These are phyloP conservation scores for Dicorynia guianensis DNA, from an alignment of 306 rosid genomes.

Conservation along the genomic window DNA sequence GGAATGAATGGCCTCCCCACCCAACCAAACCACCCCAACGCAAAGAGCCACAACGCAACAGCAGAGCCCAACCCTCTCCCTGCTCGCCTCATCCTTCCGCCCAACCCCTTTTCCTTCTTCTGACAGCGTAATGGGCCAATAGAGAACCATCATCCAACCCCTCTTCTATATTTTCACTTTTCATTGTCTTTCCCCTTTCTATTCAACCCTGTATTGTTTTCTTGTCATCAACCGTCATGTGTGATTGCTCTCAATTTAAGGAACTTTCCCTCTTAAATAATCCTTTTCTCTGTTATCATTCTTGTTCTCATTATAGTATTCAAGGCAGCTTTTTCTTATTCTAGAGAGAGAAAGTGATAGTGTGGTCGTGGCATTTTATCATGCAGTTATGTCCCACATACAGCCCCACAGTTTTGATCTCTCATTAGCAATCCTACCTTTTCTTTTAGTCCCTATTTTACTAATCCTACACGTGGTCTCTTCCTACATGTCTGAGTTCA, in stretches of 20 bases:
- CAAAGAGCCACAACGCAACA: constrained; percentile 15
- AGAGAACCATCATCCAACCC: not conserved
- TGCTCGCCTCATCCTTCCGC: not conserved
- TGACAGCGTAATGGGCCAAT: constrained; percentile 53
- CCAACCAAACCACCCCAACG: not conserved
- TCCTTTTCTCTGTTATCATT: not conserved
- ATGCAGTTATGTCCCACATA: constrained; percentile 41
- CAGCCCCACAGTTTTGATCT: constrained; percentile 55
- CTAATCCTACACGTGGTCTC: constrained; percentile 80
- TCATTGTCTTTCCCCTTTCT: constrained; percentile 12
- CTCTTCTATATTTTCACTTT: not conserved
- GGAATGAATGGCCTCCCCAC: constrained; percentile 38
- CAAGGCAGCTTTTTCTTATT: not conserved
- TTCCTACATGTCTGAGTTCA: constrained; percentile 52
- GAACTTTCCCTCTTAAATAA: constrained; percentile 38
- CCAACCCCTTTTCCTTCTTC: not conserved
- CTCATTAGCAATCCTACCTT: constrained; percentile 50
- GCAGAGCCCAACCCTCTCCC: constrained; percentile 19
- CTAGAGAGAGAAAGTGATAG: constrained; percentile 29
- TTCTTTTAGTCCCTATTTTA: constrained; percentile 42
- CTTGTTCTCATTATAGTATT: not conserved
- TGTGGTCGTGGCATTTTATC: constrained; percentile 59
- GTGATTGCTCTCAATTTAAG: constrained; percentile 46
- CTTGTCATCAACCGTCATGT: constrained; percentile 36
- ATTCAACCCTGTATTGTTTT: not conserved